phyloP scores from a whole-genome alignment of 768 basidiomycete genomes.

The Rossbeevera mucosa region DNA sequence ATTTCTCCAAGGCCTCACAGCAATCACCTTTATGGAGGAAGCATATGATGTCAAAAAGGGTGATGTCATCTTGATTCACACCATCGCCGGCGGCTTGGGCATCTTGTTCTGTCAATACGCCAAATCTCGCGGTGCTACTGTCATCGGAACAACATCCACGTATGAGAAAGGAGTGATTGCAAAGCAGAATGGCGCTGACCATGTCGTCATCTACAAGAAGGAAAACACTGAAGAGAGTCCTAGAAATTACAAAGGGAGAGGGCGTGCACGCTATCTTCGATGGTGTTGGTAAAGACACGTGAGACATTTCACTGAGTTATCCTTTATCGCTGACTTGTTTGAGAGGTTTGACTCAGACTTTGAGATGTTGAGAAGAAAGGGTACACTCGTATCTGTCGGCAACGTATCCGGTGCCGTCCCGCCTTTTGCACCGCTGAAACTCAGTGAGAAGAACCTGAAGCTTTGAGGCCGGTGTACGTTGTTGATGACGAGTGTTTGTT shows the following conservation, averaged over 20 bases:
- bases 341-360: slow-evolving; percentile 74
- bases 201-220: slow-evolving; percentile 77
- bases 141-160: slow-evolving; percentile 92
- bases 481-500: background rate
- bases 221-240: slow-evolving; percentile 67
- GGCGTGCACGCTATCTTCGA: slow-evolving; percentile 89
- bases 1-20: slow-evolving; percentile 74
- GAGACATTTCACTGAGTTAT: slow-evolving; percentile 11
- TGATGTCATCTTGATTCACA: slow-evolving; percentile 81
- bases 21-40: slow-evolving; percentile 73
- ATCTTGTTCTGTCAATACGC: slow-evolving; percentile 65
- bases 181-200: slow-evolving; percentile 72
- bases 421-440: slow-evolving; percentile 68
- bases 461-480: slow-evolving; percentile 69
- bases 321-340: slow-evolving; percentile 4
- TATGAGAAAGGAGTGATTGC: slow-evolving; percentile 79
- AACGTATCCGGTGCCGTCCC: slow-evolving; percentile 87
- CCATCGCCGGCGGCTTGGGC: slow-evolving; percentile 88
- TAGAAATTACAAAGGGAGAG: slow-evolving; percentile 71
- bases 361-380: slow-evolving; percentile 77
- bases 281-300: slow-evolving; percentile 97
- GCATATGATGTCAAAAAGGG: slow-evolving; percentile 78
- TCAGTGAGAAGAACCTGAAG: slow-evolving; percentile 79
- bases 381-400: slow-evolving; percentile 85
- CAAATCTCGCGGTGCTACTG: slow-evolving; percentile 71